Percentiles rank a stretch among this genome's conserved stretches.
phyloP scores from a whole-genome alignment of 139 green algal species.

The Dunaliella primolecta region DNA sequence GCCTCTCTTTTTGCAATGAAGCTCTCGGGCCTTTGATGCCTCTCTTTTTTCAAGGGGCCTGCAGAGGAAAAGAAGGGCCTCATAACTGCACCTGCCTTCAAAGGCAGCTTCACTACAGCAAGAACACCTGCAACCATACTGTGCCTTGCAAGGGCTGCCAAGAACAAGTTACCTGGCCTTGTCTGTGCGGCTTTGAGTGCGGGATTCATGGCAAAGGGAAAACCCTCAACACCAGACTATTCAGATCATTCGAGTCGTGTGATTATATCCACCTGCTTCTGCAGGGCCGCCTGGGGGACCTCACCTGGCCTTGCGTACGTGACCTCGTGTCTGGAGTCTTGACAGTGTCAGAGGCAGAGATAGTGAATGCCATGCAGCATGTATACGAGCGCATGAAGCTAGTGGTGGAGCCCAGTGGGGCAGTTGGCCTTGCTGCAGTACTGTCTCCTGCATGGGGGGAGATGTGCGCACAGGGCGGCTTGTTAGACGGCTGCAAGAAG shows the following conservation, averaged over 20 bases:
- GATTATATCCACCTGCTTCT: background rate
- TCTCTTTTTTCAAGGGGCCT: no score
- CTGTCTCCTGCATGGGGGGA: conserved; percentile 28
- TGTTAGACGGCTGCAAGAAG: conserved; percentile 8
- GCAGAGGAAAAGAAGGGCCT: no score
- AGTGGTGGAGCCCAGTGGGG: conserved; percentile 82
- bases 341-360: conserved; percentile 60
- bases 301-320: conserved; percentile 78
- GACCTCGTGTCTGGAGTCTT: conserved; percentile 75
- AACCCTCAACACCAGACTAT: no score
- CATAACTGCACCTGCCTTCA: no score
- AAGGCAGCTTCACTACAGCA: no score
- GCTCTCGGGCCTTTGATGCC: no score
- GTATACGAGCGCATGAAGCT: conserved; percentile 51
- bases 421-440: conserved; percentile 71
- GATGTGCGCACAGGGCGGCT: conserved; percentile 10
- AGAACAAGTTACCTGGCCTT: no score
- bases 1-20: no score
- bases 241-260: background rate
- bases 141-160: no score
- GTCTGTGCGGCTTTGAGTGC: no score
- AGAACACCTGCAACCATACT: no score
- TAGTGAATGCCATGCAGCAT: conserved; percentile 77
- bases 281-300: conserved; percentile 55
- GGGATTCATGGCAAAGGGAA: no score